Conservation (phyloP, 2,329 filamentous ascomycete genomes). For the Phialemonium atrogriseum region DNA sequence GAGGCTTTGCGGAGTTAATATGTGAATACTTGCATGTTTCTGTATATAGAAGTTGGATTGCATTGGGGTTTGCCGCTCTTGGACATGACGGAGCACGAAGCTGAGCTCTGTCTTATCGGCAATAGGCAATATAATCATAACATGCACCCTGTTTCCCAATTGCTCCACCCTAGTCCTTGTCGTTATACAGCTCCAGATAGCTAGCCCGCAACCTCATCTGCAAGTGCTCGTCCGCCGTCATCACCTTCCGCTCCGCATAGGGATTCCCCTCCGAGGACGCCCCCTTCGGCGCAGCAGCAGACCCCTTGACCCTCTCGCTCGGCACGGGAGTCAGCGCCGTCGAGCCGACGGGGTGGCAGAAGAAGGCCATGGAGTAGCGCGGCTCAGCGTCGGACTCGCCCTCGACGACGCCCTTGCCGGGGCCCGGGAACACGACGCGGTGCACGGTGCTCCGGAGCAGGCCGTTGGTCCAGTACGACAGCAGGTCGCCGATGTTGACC, state of each 20-base stretch:
- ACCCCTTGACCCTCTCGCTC: conserved; percentile 44
- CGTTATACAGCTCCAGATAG: conserved; percentile 47
- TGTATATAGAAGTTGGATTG: too few species aligned
- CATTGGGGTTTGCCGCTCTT: too few species aligned
- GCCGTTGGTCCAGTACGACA: conserved; percentile 85
- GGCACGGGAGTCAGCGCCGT: conserved; percentile 49
- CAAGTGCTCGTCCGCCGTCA: conserved; percentile 58
- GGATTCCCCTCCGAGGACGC: conserved; percentile 29
- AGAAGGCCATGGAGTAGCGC: conserved; percentile 60
- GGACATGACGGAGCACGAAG: too few species aligned
- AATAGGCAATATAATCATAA: too few species aligned
- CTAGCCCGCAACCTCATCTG: conserved; percentile 51
- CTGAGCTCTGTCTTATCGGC: too few species aligned
- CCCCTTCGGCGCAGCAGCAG: conserved; percentile 24
- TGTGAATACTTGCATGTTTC: too few species aligned
- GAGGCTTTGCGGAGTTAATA: too few species aligned
- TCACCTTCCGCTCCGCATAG: conserved; percentile 42
- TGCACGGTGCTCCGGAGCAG: conserved; percentile 83
- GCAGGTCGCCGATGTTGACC: conserved; percentile 63
- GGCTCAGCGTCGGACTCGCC: conserved; percentile 42
- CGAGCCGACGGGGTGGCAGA: conserved; percentile 54
- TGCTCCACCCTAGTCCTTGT: too few species aligned
- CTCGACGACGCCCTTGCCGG: conserved; percentile 26
- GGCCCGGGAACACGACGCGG: conserved; percentile 64
- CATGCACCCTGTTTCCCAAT: too few species aligned